These are phyloP conservation scores for Nidularia pulvinata DNA, from an alignment of 768 basidiomycete genomes.

Conservation along the genomic window DNA sequence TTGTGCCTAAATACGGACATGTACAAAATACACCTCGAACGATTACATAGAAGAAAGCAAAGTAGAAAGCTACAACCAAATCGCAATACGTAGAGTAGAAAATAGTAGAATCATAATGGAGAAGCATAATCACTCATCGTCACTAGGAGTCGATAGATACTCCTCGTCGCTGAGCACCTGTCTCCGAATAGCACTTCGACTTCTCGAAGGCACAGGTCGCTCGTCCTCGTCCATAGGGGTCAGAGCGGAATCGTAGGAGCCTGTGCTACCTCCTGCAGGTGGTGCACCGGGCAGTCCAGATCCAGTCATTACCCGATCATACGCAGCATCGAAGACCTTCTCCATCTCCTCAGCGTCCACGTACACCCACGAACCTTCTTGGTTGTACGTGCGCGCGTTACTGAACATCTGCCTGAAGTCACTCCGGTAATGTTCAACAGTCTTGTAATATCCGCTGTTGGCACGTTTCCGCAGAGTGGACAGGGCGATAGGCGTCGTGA, in stretches of 20 bases:
- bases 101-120: too few species aligned
- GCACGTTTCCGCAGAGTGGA: conserved; percentile 82
- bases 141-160: conserved; percentile 67
- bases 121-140: conserved; percentile 53
- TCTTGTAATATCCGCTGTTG: conserved; percentile 69
- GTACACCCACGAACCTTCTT: conserved; percentile 95
- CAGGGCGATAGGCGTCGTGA: conserved; percentile 86
- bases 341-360: conserved; percentile 95
- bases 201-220: conserved; percentile 50
- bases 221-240: conserved; percentile 87
- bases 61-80: too few species aligned
- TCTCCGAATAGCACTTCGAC: conserved; percentile 63
- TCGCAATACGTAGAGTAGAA: too few species aligned
- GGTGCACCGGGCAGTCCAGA: conserved; percentile 79
- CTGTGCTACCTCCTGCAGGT: conserved; percentile 21
- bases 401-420: conserved; percentile 93
- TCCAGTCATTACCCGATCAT: conserved; percentile 61
- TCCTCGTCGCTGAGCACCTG: conserved; percentile 76
- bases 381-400: conserved; percentile 93
- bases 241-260: conserved; percentile 63
- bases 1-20: too few species aligned
- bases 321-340: conserved; percentile 77
- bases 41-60: conserved; percentile 4
- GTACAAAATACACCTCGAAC: background rate
- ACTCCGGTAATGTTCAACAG: conserved; percentile 64